phyloP scores from a whole-genome alignment of 1,284 basidiomycete species.

The Cerioporus squamosus region DNA sequence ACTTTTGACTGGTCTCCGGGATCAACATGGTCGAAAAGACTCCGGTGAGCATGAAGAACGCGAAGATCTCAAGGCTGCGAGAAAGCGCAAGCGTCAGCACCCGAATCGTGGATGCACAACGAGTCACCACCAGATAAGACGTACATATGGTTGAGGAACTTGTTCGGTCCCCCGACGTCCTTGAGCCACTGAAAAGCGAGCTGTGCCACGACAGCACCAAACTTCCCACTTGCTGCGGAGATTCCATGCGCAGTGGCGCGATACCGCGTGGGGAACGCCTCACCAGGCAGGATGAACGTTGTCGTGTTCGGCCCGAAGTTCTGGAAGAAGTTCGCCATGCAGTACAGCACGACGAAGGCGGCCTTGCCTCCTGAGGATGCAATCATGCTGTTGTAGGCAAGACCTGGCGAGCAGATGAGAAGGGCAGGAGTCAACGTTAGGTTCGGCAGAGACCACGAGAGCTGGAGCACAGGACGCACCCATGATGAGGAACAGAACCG shows the following conservation, averaged over 20 bases:
- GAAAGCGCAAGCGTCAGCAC: constrained; percentile 11
- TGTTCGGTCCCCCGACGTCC: constrained; percentile 66
- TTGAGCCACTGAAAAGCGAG: constrained; percentile 76
- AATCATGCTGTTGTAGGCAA: constrained; percentile 72
- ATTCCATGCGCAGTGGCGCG: constrained; percentile 86
- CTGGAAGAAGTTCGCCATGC: constrained; percentile 76
- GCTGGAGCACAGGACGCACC: constrained; percentile 39
- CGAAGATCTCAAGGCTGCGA: constrained; percentile 67
- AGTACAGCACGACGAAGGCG: constrained; percentile 81
- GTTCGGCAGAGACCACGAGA: not conserved
- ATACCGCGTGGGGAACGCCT: constrained; percentile 88
- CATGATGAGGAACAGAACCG: constrained; percentile 65
- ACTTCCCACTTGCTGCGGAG: constrained; percentile 81
- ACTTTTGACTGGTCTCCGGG: constrained; percentile 73
- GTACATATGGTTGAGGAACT: constrained; percentile 68
- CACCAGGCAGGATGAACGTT: constrained; percentile 83
- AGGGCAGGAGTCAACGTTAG: not conserved
- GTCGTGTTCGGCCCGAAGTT: constrained; percentile 85
- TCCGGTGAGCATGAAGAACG: constrained; percentile 82
- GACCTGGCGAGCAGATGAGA: constrained; percentile 48
- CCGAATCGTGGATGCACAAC: no score
- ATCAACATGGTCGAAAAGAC: constrained; percentile 77
- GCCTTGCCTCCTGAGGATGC: constrained; percentile 54
- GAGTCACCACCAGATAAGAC: constrained; percentile 17
- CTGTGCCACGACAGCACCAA: constrained; percentile 85